A percentile compares a stretch with the other conserved stretches of the same genome.
phyloP scores from a whole-genome alignment of 805 yeast genomes.

The Yamadazyma paraphyllophila region DNA sequence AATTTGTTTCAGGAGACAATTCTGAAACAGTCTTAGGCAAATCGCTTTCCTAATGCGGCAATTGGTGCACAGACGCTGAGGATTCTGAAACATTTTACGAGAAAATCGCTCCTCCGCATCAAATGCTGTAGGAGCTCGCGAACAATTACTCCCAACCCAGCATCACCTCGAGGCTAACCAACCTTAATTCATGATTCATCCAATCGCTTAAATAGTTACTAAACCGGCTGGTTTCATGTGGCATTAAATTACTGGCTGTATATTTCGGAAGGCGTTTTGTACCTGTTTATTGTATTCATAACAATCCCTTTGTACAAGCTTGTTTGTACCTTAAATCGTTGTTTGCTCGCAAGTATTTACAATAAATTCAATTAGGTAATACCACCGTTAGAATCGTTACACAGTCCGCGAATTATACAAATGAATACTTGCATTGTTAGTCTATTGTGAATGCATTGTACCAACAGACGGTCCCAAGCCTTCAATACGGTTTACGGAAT shows the following conservation, averaged over 20 bases:
- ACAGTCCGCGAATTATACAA: neutral
- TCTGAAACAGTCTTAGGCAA: slow-evolving; percentile 6
- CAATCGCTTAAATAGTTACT: too few species aligned
- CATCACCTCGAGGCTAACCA: too few species aligned
- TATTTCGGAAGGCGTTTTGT: too few species aligned
- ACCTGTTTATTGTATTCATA: too few species aligned
- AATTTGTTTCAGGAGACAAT: slow-evolving; percentile 6
- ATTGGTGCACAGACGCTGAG: neutral
- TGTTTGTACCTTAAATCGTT: neutral
- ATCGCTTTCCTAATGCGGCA: neutral
- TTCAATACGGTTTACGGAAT: too few species aligned
- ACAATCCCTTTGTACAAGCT: too few species aligned
- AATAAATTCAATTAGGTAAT: neutral
- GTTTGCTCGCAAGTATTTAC: neutral
- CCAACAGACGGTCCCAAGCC: too few species aligned
- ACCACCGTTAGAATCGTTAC: neutral
- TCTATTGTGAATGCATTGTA: too few species aligned
- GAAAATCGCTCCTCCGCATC: neutral
- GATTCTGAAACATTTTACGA: slow-evolving; percentile 11
- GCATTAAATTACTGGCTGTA: too few species aligned
- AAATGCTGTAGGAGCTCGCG: neutral
- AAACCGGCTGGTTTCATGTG: too few species aligned
- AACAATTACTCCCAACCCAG: neutral
- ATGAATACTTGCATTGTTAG: neutral
- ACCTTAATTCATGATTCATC: too few species aligned